Base-by-base conservation (phyloP, 257 asterid genomes). In the Thymus quinquecostatus region DNA sequence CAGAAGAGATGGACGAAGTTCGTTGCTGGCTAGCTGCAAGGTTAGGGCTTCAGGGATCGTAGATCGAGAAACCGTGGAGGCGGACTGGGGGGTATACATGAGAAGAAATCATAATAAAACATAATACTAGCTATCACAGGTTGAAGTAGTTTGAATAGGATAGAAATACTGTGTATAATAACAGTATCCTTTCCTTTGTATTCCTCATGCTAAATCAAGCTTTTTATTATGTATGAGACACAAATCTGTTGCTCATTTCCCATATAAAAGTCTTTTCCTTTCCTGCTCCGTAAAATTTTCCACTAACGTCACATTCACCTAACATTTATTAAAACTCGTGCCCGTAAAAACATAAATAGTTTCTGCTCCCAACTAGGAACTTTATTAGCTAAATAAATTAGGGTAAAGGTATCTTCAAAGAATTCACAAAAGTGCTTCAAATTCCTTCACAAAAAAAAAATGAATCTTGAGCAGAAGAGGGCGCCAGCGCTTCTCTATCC, bases 1-100 rank as follows among this genome's bases (percentile, higher is more conserved):
- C 96, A 12, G 89, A 86, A 75, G 97, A 88, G 78, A 82, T 82
- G 69, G 84, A 82, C 60, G 90, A 83, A 66, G 85, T 90, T 65
- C 85, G 96, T 64, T 74, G 43, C 59, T 90, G 93, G 93, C 75
- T 90, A 45, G 47, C 81, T 41, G 82, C 85, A 57, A 77, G 50
- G 14, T 69, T 90, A 85, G 81, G 78, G 68, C 96, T 90, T 38
- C 86, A 78, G n/a, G 92, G 87, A 58, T 71, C 83, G 11, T 78
- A 76, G 69, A 43, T 13, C 6, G 54, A 30, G 44, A 45, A 34
- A 32, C 50, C n/a, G 9, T 45, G 30, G 63, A 34, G 76, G 74
- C 65, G 30, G 50, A 12, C 43, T 21, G 5, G 44, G 77, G 79
- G 79, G 68, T 73, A 62, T 69, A 75, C 71, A 61, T 63, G 82